These are phyloP conservation scores for Ceratobasidium sp. DNA, from an alignment of 1,284 basidiomycete species.

Conservation along the genomic window DNA sequence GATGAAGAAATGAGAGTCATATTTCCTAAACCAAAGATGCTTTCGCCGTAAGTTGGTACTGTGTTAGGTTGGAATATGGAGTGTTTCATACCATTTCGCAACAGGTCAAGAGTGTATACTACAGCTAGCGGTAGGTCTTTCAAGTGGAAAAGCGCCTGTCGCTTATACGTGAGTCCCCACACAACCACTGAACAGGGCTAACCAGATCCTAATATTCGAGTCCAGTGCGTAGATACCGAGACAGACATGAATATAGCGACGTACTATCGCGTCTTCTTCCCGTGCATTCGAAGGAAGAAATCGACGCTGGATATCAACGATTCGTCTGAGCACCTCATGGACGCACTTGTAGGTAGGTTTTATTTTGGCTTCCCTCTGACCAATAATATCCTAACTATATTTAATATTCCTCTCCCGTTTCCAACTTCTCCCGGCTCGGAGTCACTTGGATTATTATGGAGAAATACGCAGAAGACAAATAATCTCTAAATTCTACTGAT, in stretches of 20 bases:
- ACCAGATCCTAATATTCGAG: not conserved
- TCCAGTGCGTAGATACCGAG: not conserved
- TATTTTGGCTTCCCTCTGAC: too few relatives aligned
- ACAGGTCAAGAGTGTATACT: not conserved
- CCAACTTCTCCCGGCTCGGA: not conserved
- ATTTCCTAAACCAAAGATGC: not conserved
- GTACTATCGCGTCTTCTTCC: not conserved
- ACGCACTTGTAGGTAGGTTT: constrained; percentile 2
- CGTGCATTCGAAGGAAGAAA: not conserved
- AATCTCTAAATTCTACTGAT: too few relatives aligned
- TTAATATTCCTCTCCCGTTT: too few relatives aligned
- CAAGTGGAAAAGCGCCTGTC: not conserved
- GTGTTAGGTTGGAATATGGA: not conserved
- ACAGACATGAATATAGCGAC: constrained; percentile 4
- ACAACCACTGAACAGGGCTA: not conserved
- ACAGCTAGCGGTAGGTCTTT: not conserved
- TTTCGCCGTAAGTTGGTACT: not conserved
- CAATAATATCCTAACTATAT: too few relatives aligned
- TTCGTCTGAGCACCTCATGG: not conserved
- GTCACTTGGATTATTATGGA: constrained; percentile 30
- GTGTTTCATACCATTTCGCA: not conserved
- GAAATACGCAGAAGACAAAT: not conserved
- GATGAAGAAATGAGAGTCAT: not conserved
- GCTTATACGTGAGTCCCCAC: not conserved
- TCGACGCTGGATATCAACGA: constrained; percentile 7